Evolutionary conservation across 2,329 filamentous ascomycete genomes (phyloP).

Genomic region (Elsinoe necatrix): DNA sequence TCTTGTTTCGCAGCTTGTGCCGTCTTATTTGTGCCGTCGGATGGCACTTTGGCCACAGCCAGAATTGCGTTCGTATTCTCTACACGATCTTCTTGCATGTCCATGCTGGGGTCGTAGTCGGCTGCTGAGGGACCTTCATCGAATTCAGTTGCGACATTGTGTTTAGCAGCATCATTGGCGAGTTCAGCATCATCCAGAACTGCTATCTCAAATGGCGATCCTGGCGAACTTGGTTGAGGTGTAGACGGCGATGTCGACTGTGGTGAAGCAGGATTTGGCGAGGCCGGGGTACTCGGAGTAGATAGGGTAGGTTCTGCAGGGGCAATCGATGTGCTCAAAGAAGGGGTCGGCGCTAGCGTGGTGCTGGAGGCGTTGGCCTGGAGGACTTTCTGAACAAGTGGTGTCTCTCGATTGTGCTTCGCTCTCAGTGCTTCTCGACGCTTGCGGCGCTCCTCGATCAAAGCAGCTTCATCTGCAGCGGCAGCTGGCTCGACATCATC

Average conservation of each 20-base stretch:
- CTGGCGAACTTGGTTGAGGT: slow-evolving; percentile 46
- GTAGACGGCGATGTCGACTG: slow-evolving; percentile 26
- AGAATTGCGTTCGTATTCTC: not conserved
- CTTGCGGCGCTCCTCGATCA: slow-evolving; percentile 77
- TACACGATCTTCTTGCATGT: slow-evolving; percentile 76
- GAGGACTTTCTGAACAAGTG: slow-evolving; percentile 18
- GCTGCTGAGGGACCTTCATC: slow-evolving; percentile 79
- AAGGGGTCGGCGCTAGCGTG: not conserved
- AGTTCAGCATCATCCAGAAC: slow-evolving; percentile 35
- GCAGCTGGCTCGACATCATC: slow-evolving; percentile 32
- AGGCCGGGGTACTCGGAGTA: not conserved
- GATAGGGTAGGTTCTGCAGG: not conserved
- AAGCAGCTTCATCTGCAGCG: slow-evolving; percentile 65
- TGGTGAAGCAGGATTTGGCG: slow-evolving; percentile 1
- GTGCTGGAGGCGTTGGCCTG: slow-evolving; percentile 9
- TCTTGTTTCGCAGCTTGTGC: slow-evolving; percentile 16
- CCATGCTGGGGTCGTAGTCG: slow-evolving; percentile 80
- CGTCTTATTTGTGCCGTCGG: not conserved
- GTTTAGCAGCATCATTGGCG: slow-evolving; percentile 27
- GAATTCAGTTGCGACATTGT: slow-evolving; percentile 34
- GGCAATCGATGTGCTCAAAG: not conserved
- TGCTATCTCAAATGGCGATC: slow-evolving; percentile 32
- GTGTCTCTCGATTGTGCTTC: slow-evolving; percentile 55
- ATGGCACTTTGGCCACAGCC: no score
- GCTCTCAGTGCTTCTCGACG: slow-evolving; percentile 76